Base-by-base conservation (phyloP, 768 basidiomycete species). In the Neoboletus magnificus region DNA sequence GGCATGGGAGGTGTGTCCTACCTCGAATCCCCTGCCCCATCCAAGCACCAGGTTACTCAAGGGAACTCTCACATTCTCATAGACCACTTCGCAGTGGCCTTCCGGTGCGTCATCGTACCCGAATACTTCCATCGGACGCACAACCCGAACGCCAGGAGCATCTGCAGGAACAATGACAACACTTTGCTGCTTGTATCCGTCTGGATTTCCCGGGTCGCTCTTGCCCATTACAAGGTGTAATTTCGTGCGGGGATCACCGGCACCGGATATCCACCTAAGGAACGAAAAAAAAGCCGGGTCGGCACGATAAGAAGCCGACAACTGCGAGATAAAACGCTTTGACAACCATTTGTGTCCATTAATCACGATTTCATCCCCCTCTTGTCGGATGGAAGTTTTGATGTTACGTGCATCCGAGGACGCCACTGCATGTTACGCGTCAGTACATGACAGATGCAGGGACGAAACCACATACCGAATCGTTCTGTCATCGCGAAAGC, bases 401-500 rank as follows among this genome's bases (percentile, higher is more conserved):
- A 96, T 93, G 70, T 99, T 99, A 50, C 86, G 96, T 7, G 97
- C 97, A 73, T 97, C 95, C 23, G 92, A 94, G 4, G 91, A 94
- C n/a, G 93, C 86, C 52, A 94, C 92, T 62, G 36, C 32, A 15
- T 10, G 37, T 27, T 44, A 15, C 48, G 35, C 48, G 44, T 64
- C 22, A 55, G 52, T 25, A 50, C 43, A 18, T n/a, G 39, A 60
- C 68, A 48, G 48, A 32, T 13, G n/a, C 5, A 6, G 13, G 41
- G 37, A 39, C 43, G 44, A 49, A 48, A 43, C 20, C 9, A 5
- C 61, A 13, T 54, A 91, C 93, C 87, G 64, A 89, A 86, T 63
- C 87, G 85, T 73, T 99, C 97, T 1, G 97, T 99, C 97, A 99
- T 99, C 40, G 94, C 81, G 66, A 99, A 99, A 8, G 94, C 87